Percentiles rank a stretch among this genome's conserved stretches.
phyloP scores from a whole-genome alignment of 495 filamentous ascomycete genomes.

The Xylaria flabelliformis region DNA sequence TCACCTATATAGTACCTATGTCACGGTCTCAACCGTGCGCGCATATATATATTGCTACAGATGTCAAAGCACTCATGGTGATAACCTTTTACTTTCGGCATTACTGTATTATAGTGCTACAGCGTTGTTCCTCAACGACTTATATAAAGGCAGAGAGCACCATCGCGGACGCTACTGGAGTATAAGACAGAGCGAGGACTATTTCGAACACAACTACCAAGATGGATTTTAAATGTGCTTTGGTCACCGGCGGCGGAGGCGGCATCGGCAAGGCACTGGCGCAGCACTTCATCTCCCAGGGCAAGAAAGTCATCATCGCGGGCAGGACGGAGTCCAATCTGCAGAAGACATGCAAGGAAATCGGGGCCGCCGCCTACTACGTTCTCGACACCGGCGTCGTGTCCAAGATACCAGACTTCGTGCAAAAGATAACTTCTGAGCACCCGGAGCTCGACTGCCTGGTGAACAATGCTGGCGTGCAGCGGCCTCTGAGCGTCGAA shows the following conservation, averaged over 20 bases:
- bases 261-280: constrained; percentile 56
- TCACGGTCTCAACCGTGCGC: background rate
- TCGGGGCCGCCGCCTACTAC: constrained; percentile 48
- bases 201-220: background rate
- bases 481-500: constrained; percentile 41
- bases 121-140: background rate
- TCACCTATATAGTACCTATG: background rate
- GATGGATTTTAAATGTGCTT: constrained; percentile 45
- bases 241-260: constrained; percentile 55
- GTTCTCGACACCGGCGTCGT: constrained; percentile 52
- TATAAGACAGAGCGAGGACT: background rate
- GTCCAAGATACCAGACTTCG: constrained; percentile 44
- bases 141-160: background rate
- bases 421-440: constrained; percentile 42
- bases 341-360: constrained; percentile 42
- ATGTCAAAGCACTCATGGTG: background rate
- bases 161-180: background rate
- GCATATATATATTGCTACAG: background rate
- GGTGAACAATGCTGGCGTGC: constrained; percentile 49
- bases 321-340: constrained; percentile 56
- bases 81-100: background rate
- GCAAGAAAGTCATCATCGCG: constrained; percentile 55
- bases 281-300: constrained; percentile 46
- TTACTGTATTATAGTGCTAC: background rate
- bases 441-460: constrained; percentile 57